Evolutionary conservation across 2,329 filamentous ascomycete genomes (phyloP).

Genomic region (Albophoma yamanashiensis): DNA sequence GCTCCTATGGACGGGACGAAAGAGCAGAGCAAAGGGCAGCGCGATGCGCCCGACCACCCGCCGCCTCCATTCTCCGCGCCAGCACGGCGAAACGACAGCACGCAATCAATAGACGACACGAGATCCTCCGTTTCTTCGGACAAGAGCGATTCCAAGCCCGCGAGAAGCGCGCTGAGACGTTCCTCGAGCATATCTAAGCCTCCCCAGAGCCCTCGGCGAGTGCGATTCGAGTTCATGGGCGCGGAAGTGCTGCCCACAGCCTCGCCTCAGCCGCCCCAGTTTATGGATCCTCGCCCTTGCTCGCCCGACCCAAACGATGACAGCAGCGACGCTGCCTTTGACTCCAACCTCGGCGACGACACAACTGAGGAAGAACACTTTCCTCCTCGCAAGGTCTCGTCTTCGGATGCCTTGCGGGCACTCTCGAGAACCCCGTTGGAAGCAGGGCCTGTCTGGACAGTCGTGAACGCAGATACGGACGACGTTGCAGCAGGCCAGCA

Average conservation of each 20-base stretch:
- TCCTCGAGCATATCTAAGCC: constrained; percentile 41
- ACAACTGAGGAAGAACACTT: constrained; percentile 30
- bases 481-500: constrained; percentile 7
- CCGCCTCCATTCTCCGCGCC: constrained; percentile 17
- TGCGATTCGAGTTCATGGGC: constrained; percentile 52
- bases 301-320: constrained; percentile 15
- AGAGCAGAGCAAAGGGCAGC: constrained; percentile 6
- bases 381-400: constrained; percentile 42
- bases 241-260: constrained; percentile 49
- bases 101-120: constrained; percentile 31
- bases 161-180: constrained; percentile 47
- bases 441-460: constrained; percentile 39
- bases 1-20: constrained; percentile 11
- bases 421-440: constrained; percentile 41
- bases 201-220: constrained; percentile 44
- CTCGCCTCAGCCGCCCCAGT: constrained; percentile 34
- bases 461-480: constrained; percentile 28
- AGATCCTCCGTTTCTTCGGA: constrained; percentile 42
- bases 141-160: constrained; percentile 36
- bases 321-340: constrained; percentile 12
- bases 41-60: constrained; percentile 6
- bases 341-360: constrained; percentile 23
- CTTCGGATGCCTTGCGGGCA: constrained; percentile 41
- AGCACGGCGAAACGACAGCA: constrained; percentile 21
- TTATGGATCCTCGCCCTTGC: constrained; percentile 15